Conservation (phyloP, 2,329 filamentous ascomycete genomes). For the Fusarium kyushuense region DNA sequence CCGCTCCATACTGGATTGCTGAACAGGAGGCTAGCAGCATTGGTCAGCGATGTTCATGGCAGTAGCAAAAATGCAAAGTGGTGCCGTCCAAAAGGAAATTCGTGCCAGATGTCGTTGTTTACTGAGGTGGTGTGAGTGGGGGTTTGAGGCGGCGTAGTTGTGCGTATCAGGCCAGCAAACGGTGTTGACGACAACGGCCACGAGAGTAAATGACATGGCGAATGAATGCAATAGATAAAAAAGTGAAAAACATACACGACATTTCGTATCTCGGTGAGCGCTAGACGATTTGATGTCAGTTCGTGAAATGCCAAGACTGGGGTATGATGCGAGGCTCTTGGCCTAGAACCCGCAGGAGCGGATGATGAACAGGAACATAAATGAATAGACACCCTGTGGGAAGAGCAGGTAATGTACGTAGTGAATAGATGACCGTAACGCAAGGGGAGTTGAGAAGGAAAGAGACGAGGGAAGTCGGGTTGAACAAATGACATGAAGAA, state of each 20-base stretch:
- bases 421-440: conserved; percentile 1
- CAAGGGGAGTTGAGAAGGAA: conserved; percentile 1
- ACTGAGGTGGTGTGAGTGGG: conserved; percentile 18
- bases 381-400: conserved; percentile 20
- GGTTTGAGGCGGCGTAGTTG: conserved; percentile 7
- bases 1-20: conserved; percentile 69
- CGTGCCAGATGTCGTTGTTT: conserved; percentile 3
- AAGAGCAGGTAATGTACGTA: conserved; percentile 22
- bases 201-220: conserved; percentile 11
- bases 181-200: conserved; percentile 20
- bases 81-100: neutral
- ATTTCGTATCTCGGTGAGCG: conserved; percentile 64
- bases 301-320: conserved; percentile 52
- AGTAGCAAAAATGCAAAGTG: conserved; percentile 6
- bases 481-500: conserved; percentile 26
- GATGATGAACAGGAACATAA: conserved; percentile 32
- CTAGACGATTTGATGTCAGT: conserved; percentile 54
- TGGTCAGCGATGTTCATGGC: conserved; percentile 35
- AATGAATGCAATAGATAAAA: conserved; percentile 23
- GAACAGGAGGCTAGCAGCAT: conserved; percentile 64
- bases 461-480: neutral
- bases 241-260: conserved; percentile 58
- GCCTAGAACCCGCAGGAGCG: conserved; percentile 41
- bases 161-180: conserved; percentile 11
- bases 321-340: conserved; percentile 47